Base-by-base conservation (phyloP, 129 eudicot species). In the Tagetes patula region DNA sequence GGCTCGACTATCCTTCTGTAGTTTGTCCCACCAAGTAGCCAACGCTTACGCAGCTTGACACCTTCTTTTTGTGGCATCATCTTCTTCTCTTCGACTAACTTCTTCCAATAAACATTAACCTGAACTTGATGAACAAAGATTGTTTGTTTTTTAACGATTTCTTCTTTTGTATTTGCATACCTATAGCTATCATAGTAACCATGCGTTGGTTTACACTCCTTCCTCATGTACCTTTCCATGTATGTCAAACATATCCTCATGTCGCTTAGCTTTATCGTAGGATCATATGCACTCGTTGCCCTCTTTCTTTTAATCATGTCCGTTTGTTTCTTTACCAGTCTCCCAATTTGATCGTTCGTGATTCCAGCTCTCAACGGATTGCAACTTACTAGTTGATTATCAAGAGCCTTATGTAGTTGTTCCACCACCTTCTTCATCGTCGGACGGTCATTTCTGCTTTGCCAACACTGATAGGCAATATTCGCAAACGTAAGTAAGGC, bases 1-100 rank as follows among this genome's bases (percentile, higher is more conserved):
- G 88, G 88, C 71, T 87, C 91, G 4, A 84, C 76, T 40, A 84
- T 76, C 48, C 86, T 70, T 66, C 86, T 84, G 2, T 84, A 87
- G 73, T 65, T 87, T 7, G 76, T 84, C 4, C 92, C 92, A 8
- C 77, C 72, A 36, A 63, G 76, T 0, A 81, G 77, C 81, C 84
- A 80, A 14, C 84, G 64, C 8, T 42, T 72, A 1, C 69, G 75
- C 45, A 82, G 53, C 36, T 56, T 39, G 1, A 49, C 68, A 8
- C 75, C 84, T 39, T 81, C 92, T 31, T 72, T 75, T 48, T 69
- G 84, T 4, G 92, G 86, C 86, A 79, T 78, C 61, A 0, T 32
- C n/a, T 84, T 65, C 0, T 55, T 75, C 14, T 84, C 84, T 3
- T 59, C 60, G 20, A 87, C 82, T 58, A 43, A 27, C 0, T 49